Evolutionary conservation across 805 yeast species (phyloP).

Genomic region (Saccharomycopsis microspora): DNA sequence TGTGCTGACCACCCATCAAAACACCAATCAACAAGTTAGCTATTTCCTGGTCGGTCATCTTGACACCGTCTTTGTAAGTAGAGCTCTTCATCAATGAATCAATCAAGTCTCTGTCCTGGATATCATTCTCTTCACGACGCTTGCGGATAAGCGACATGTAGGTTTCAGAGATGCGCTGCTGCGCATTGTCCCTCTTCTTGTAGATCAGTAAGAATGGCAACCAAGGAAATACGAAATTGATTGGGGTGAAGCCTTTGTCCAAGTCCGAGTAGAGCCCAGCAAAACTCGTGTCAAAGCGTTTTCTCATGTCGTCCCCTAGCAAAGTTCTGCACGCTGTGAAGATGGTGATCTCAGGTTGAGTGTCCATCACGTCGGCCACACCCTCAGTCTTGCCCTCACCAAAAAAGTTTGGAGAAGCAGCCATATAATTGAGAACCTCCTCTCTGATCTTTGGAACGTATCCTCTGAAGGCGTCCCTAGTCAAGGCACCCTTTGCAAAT

Average conservation of each 20-base stretch:
- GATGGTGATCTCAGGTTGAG: slow-evolving; percentile 92
- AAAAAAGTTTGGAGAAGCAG: slow-evolving; percentile 37
- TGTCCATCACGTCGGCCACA: slow-evolving; percentile 54
- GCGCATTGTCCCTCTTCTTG: slow-evolving; percentile 80
- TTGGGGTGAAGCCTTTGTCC: slow-evolving; percentile 93
- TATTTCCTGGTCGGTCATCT: slow-evolving; percentile 91
- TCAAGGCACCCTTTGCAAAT: slow-evolving; percentile 83
- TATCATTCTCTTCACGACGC: slow-evolving; percentile 68
- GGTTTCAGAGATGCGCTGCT: slow-evolving; percentile 64
- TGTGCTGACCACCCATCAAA: slow-evolving; percentile 98
- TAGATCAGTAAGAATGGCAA: slow-evolving; percentile 75
- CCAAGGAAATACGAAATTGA: slow-evolving; percentile 91
- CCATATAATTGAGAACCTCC: slow-evolving; percentile 63
- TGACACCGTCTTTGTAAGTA: slow-evolving; percentile 85
- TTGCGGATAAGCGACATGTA: slow-evolving; percentile 67
- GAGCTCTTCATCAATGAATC: slow-evolving; percentile 77
- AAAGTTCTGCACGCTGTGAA: slow-evolving; percentile 91
- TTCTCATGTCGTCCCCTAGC: slow-evolving; percentile 86
- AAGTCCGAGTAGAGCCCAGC: slow-evolving; percentile 82
- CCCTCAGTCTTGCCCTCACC: slow-evolving; percentile 30
- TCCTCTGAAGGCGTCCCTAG: slow-evolving; percentile 68
- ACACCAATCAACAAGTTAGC: slow-evolving; percentile 91
- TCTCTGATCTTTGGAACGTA: slow-evolving; percentile 85
- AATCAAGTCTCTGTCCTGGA: slow-evolving; percentile 77
- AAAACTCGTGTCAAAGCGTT: slow-evolving; percentile 66